Conservation (phyloP, 805 yeast species). For the Metschnikowia sp. region DNA sequence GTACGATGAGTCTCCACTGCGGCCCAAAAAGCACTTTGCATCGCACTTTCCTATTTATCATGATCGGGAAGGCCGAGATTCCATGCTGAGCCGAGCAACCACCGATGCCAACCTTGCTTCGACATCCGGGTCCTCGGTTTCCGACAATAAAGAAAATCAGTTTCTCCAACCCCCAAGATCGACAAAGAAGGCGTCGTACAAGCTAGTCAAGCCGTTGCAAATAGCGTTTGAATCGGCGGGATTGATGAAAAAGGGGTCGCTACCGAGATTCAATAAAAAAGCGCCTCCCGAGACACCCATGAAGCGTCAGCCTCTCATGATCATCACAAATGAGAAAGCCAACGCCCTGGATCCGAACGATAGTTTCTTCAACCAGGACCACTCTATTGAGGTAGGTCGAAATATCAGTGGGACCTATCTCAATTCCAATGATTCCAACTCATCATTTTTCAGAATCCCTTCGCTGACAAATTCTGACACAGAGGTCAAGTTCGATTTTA, state of each 20-base stretch:
- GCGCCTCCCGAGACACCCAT: conserved; percentile 45
- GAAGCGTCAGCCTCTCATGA: conserved; percentile 38
- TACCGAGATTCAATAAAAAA: conserved; percentile 22
- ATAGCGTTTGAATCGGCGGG: conserved; percentile 81
- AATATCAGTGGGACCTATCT: conserved; percentile 20
- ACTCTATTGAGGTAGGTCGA: conserved; percentile 40
- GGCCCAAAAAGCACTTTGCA: conserved; percentile 9
- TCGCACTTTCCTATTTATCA: conserved; percentile 13
- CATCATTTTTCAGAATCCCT: conserved; percentile 31
- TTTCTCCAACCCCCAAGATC: conserved; percentile 1
- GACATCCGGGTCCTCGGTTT: conserved; percentile 2
- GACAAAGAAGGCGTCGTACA: conserved; percentile 39
- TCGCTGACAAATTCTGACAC: conserved; percentile 16
- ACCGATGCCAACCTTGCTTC: neutral
- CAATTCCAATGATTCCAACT: conserved; percentile 30
- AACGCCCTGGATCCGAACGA: conserved; percentile 13
- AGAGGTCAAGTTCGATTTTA: conserved; percentile 20
- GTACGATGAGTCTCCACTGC: conserved; percentile 19
- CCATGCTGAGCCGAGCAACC: neutral
- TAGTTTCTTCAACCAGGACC: conserved; percentile 14
- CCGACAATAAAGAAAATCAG: conserved; percentile 35
- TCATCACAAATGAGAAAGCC: conserved; percentile 23
- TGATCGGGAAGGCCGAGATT: conserved; percentile 9
- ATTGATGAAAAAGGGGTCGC: conserved; percentile 49
- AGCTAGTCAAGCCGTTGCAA: conserved; percentile 77